phyloP scores from a whole-genome alignment of 345 rosid species.

The Erodium maritimum region DNA sequence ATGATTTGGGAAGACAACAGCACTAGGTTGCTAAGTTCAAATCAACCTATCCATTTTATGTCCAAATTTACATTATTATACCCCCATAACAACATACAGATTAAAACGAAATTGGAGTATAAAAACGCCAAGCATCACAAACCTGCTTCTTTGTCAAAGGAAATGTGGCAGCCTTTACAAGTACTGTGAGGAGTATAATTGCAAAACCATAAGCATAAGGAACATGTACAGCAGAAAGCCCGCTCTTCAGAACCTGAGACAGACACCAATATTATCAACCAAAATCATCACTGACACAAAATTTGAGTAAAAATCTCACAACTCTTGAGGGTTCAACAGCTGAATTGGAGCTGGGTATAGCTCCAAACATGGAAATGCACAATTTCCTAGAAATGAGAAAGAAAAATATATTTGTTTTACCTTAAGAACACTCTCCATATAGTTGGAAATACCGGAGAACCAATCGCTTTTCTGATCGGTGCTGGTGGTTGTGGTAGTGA shows the following conservation, averaged over 20 bases:
- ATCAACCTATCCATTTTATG: neutral
- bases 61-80: neutral
- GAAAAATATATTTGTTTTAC: conserved; percentile 16
- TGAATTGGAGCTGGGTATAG: neutral
- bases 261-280: neutral
- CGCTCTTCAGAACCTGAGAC: conserved; percentile 72
- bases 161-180: conserved; percentile 88
- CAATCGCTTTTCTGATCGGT: conserved; percentile 60
- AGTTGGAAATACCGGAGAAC: conserved; percentile 76
- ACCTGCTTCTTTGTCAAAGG: conserved; percentile 97
- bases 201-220: conserved; percentile 92
- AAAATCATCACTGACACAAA: neutral
- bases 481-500: conserved; percentile 37
- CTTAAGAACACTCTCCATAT: conserved; percentile 79
- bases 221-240: conserved; percentile 59
- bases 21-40: neutral
- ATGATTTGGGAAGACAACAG: neutral
- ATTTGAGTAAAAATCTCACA: too few relatives aligned
- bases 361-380: neutral
- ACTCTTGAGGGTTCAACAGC: too few relatives aligned
- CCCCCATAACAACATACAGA: neutral
- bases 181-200: conserved; percentile 70
- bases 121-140: conserved; percentile 1
- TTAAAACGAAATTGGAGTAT: too few relatives aligned
- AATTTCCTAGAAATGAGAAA: neutral